Conservation (phyloP, 257 asterid genomes). For the Rhazya stricta region DNA sequence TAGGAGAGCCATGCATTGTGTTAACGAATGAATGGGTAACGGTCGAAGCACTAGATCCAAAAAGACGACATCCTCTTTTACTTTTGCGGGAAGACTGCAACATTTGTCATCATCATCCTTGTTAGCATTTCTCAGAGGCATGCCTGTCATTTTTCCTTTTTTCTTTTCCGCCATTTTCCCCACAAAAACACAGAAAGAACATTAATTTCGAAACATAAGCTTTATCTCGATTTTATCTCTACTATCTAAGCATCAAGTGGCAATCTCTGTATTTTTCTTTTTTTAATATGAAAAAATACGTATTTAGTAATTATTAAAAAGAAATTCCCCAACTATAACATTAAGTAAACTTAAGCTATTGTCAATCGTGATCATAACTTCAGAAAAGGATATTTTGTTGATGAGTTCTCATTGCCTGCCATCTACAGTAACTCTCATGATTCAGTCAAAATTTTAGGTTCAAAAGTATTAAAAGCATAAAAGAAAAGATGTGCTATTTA, state of each 20-base stretch:
- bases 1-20: too few species aligned
- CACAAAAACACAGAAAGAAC: too few species aligned
- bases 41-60: background rate
- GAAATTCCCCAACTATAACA: too few species aligned
- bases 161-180: too few species aligned
- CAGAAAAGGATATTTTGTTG: background rate
- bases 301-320: too few species aligned
- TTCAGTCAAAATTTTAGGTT: conserved; percentile 33
- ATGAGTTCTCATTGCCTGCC: background rate
- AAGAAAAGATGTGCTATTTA: conserved; percentile 17
- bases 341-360: too few species aligned
- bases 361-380: too few species aligned
- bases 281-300: background rate
- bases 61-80: background rate
- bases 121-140: background rate
- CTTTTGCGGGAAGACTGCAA: background rate
- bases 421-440: conserved; percentile 20
- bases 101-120: background rate
- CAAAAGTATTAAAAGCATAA: conserved; percentile 27
- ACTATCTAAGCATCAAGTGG: background rate
- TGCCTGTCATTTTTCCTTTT: too few species aligned
- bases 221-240: background rate
- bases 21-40: too few species aligned
- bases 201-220: background rate
- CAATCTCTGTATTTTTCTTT: background rate